Conservation (phyloP, 2,329 filamentous ascomycete genomes). For the Ceratocystiopsis brevicomis region DNA sequence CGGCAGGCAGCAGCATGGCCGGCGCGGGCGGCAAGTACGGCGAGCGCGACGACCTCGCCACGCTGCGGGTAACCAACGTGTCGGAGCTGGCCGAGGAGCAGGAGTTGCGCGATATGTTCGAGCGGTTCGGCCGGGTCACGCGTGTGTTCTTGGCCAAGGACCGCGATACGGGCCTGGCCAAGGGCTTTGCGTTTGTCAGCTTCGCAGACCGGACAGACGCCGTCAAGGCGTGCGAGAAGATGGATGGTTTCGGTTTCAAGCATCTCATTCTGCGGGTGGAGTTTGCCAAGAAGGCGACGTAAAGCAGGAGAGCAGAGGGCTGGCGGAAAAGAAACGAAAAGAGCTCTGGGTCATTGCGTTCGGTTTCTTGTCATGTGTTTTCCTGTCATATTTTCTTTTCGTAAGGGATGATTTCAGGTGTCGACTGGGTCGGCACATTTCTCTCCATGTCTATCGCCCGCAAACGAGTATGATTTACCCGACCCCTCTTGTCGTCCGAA, state of each 20-base stretch:
- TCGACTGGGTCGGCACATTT: background rate
- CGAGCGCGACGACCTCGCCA: constrained; percentile 91
- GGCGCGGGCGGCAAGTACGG: constrained; percentile 50
- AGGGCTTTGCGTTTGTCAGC: constrained; percentile 98
- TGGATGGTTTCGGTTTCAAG: constrained; percentile 88
- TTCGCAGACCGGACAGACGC: constrained; percentile 83
- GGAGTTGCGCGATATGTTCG: constrained; percentile 94
- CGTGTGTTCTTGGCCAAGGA: constrained; percentile 97
- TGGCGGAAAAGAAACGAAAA: background rate
- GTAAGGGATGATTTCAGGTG: background rate
- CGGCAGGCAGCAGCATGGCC: constrained; percentile 47
- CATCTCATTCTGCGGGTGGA: constrained; percentile 75
- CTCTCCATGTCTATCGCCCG: background rate
- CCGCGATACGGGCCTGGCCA: constrained; percentile 83
- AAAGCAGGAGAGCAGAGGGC: background rate
- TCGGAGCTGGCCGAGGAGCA: constrained; percentile 93
- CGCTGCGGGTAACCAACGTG: constrained; percentile 92
- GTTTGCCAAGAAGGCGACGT: constrained; percentile 58
- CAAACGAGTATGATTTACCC: too few species aligned
- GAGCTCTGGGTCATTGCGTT: background rate
- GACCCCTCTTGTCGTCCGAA: too few species aligned
- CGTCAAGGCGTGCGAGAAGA: constrained; percentile 83
- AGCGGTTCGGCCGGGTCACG: constrained; percentile 89
- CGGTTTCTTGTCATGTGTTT: background rate
- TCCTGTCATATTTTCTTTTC: too few species aligned